A percentile compares a stretch with the other conserved stretches of the same genome.
phyloP scores from a whole-genome alignment of 164 flowering plant genomes.

The Aristolochia contorta region DNA sequence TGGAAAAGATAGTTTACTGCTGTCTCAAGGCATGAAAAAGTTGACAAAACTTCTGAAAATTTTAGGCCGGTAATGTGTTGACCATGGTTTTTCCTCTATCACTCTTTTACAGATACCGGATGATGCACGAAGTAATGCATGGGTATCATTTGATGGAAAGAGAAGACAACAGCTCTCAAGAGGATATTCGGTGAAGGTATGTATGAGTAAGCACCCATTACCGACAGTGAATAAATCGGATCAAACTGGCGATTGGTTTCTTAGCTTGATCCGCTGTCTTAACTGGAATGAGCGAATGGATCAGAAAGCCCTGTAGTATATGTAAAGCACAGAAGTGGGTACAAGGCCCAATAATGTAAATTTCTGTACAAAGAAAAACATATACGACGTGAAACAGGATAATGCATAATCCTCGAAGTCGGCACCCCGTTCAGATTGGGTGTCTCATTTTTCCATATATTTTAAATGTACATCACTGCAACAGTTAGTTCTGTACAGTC shows the following conservation, averaged over 20 bases:
- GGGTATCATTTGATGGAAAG: constrained; percentile 99
- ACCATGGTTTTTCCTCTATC: too few species aligned
- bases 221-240: constrained; percentile 95
- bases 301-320: constrained; percentile 76
- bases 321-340: neutral
- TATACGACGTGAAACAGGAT: too few species aligned
- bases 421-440: too few species aligned
- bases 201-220: constrained; percentile 90
- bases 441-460: too few species aligned
- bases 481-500: too few species aligned
- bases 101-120: constrained; percentile 61
- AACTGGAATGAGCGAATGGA: constrained; percentile 97
- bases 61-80: too few species aligned
- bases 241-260: constrained; percentile 99
- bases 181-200: constrained; percentile 81
- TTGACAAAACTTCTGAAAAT: too few species aligned
- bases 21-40: too few species aligned
- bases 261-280: constrained; percentile 85
- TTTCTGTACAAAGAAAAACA: too few species aligned
- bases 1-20: too few species aligned
- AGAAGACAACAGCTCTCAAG: constrained; percentile 94
- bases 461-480: too few species aligned
- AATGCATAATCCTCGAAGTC: too few species aligned
- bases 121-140: constrained; percentile 90
- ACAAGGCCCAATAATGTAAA: constrained; percentile 3